Conservation (phyloP, 139 green algal species). For the Chlorella sp. region DNA sequence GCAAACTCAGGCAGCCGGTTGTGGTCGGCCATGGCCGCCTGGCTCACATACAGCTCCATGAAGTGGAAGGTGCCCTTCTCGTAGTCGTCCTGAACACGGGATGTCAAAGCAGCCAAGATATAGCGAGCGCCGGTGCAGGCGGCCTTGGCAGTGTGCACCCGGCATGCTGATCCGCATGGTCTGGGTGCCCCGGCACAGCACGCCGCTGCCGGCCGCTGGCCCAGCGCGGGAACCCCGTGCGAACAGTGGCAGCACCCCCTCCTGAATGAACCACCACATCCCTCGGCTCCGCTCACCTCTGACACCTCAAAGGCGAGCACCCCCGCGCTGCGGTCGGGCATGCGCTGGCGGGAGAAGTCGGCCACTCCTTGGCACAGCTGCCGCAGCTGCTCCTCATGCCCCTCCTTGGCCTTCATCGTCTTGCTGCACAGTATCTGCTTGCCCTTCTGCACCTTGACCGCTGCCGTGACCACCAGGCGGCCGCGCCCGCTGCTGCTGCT, state of each 20-base stretch:
- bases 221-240: too few species aligned
- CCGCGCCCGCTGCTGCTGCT: background rate
- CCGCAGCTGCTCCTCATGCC: constrained; percentile 47
- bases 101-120: background rate
- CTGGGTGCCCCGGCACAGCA: too few species aligned
- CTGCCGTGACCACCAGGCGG: constrained; percentile 23
- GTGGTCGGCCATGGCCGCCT: constrained; percentile 59
- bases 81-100: constrained; percentile 8
- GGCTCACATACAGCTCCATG: constrained; percentile 76
- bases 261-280: too few species aligned
- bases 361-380: constrained; percentile 55
- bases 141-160: too few species aligned
- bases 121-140: background rate
- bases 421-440: constrained; percentile 59
- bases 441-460: constrained; percentile 27
- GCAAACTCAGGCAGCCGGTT: constrained; percentile 49
- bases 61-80: constrained; percentile 72
- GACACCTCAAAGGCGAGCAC: constrained; percentile 56
- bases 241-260: too few species aligned
- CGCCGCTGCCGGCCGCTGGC: too few species aligned
- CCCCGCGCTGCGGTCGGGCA: constrained; percentile 46
- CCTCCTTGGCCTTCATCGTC: constrained; percentile 66
- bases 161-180: too few species aligned
- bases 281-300: background rate
- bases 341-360: constrained; percentile 45